Conservation (phyloP, 345 rosid genomes). For the Dimocarpus longan region DNA sequence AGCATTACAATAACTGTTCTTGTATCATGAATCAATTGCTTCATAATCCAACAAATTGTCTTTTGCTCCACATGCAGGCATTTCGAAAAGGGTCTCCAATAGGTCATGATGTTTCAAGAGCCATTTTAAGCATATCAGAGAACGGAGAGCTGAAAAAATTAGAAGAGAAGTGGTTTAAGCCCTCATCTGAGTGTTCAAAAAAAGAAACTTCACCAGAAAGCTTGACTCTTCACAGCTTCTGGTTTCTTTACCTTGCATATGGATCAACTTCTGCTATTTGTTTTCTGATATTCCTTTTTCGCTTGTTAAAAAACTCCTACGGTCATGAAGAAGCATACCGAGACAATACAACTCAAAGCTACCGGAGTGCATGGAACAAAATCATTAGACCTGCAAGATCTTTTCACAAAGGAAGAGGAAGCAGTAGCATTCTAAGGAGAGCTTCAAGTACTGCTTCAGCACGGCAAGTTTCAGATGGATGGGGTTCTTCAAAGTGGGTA, state of each 20-base stretch:
- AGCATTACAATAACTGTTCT: neutral
- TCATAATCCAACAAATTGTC: too few relatives aligned
- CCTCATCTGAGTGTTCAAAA: constrained; percentile 22
- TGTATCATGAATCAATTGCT: too few relatives aligned
- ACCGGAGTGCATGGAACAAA: constrained; percentile 19
- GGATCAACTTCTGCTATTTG: constrained; percentile 44
- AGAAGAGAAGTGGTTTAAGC: constrained; percentile 40
- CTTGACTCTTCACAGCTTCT: constrained; percentile 45
- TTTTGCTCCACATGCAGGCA: constrained; percentile 29
- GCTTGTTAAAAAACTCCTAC: constrained; percentile 7
- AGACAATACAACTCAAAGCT: constrained; percentile 6
- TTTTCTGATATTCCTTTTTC: constrained; percentile 28
- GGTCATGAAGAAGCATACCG: neutral
- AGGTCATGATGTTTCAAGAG: constrained; percentile 46
- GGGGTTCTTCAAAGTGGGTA: neutral
- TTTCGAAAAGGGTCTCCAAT: constrained; percentile 56
- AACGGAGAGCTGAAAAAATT: constrained; percentile 31
- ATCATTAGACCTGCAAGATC: constrained; percentile 14
- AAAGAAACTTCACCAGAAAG: constrained; percentile 22
- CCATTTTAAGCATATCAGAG: constrained; percentile 45
- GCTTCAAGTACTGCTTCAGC: neutral
- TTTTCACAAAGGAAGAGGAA: neutral
- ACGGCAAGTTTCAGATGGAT: neutral
- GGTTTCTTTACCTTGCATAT: constrained; percentile 43
- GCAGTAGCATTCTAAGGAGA: neutral